Evolutionary conservation across 257 asterid genomes (phyloP), one percentile per base, ranked within the genome.

Genomic region (Lithospermum erythrorhizon): DNA sequence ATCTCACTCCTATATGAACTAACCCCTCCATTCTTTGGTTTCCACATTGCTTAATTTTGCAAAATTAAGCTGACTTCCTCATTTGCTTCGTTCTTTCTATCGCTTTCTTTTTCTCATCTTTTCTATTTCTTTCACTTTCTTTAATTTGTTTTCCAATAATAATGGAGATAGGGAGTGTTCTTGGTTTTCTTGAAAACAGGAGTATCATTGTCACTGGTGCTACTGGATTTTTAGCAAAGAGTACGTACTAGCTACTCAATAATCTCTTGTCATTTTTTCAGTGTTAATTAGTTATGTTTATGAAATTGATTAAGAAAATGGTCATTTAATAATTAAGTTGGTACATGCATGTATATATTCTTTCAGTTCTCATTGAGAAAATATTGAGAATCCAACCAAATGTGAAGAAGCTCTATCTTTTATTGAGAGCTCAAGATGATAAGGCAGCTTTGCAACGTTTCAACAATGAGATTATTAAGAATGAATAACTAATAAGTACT

Each of bases 181-280:
- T 82, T 15, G 53, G 81, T 53, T 83, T 73, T 64, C 65, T 87
- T 69, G 83, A 87, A 55, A 78, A 73, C 63, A 78, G 67, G 54
- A 69, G 81, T 67, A 84, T 87, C 73, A 78, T 87, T 53, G 77
- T 87, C 51, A 82, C 85, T 60, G 96, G 96, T 55, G 90, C 87
- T 51, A 73, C 96, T 65, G 96, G 96, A n/a, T 85, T 87, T 69
- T 86, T 87, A 21, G 96, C 96, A 20, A 87, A 87, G 75, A 79
- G 96, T 87, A 87, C 15, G 25, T 10, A 37, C 65, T 59, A 55
- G 70, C 47, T 65, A 55, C 35, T 21, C n/a, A n/a, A n/a, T 9
- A 8, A 27, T 19, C 9, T 2, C 18, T 25, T 19, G 14, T 8
- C 24, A n/a, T n/a, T 10, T 9, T 30, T 35, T 53, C 11, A 9